These are phyloP conservation scores for Xylaria sp. DNA, from an alignment of 2,329 filamentous ascomycete genomes.

Conservation along the genomic window DNA sequence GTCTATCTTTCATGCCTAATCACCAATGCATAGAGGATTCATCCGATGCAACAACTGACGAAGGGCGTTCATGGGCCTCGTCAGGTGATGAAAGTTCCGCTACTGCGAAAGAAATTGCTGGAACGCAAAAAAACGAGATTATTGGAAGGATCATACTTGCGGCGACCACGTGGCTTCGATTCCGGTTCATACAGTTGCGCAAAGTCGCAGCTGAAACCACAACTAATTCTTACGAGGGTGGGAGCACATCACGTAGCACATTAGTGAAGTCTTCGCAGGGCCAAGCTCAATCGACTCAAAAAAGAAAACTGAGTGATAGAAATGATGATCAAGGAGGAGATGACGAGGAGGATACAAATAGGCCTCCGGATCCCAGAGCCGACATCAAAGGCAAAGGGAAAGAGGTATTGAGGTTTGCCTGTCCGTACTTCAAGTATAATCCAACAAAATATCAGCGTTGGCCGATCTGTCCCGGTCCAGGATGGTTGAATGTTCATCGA, in stretches of 20 bases:
- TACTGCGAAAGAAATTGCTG: background rate
- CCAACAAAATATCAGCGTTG: conserved; percentile 31
- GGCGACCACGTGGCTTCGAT: conserved; percentile 17
- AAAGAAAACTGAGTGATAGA: conserved; percentile 16
- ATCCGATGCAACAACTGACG: background rate
- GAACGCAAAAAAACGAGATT: background rate
- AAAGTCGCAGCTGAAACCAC: background rate
- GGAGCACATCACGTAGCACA: background rate
- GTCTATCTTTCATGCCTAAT: background rate
- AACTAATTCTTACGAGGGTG: background rate
- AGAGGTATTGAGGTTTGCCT: conserved; percentile 25
- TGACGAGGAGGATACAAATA: background rate
- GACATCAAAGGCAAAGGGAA: conserved; percentile 22
- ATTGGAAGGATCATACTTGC: background rate
- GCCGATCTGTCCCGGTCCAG: conserved; percentile 30
- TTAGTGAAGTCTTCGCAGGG: background rate
- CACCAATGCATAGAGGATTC: background rate
- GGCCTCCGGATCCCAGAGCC: background rate
- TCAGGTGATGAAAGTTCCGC: conserved; percentile 12
- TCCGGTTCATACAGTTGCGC: background rate
- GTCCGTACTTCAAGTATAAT: conserved; percentile 36
- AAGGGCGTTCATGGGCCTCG: background rate
- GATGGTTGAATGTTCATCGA: conserved; percentile 32
- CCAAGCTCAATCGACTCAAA: background rate
- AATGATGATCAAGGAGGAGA: background rate